Percentiles rank a stretch among this genome's conserved stretches.
phyloP scores from a whole-genome alignment of 495 filamentous ascomycete species.

The Xylaria grammica region DNA sequence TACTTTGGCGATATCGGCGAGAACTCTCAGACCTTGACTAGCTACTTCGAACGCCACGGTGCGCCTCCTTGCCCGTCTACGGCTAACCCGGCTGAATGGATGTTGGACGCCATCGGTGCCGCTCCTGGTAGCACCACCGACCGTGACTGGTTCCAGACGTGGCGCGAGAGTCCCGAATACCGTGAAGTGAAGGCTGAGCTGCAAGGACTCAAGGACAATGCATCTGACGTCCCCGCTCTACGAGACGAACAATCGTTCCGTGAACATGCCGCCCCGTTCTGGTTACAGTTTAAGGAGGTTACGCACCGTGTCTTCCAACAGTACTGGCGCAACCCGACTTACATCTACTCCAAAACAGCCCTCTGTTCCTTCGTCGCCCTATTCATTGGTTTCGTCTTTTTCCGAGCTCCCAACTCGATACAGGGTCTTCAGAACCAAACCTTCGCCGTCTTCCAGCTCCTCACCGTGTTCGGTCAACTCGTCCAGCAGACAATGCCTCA shows the following conservation, averaged over 20 bases:
- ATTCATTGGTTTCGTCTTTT: slow-evolving; percentile 92
- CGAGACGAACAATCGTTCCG: slow-evolving; percentile 47
- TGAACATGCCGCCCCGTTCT: slow-evolving; percentile 64
- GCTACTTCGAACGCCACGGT: slow-evolving; percentile 83
- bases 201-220: slow-evolving; percentile 65
- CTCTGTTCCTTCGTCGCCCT: slow-evolving; percentile 66
- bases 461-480: slow-evolving; percentile 76
- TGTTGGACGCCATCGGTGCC: slow-evolving; percentile 92
- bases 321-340: slow-evolving; percentile 87
- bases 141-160: slow-evolving; percentile 82
- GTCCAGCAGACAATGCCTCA: slow-evolving; percentile 86
- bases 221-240: slow-evolving; percentile 49
- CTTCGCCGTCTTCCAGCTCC: slow-evolving; percentile 83
- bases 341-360: slow-evolving; percentile 75
- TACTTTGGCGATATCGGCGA: slow-evolving; percentile 92
- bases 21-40: slow-evolving; percentile 71
- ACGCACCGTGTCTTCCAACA: slow-evolving; percentile 77
- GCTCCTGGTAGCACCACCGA: slow-evolving; percentile 79
- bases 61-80: slow-evolving; percentile 72
- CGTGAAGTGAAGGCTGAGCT: slow-evolving; percentile 70
- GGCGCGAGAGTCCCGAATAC: slow-evolving; percentile 79
- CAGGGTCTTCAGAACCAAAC: slow-evolving; percentile 89
- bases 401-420: slow-evolving; percentile 66
- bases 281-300: slow-evolving; percentile 58
- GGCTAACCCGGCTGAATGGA: slow-evolving; percentile 95